Base-by-base conservation (phyloP, 2,329 filamentous ascomycete species). In the Parascedosporium putredinis region DNA sequence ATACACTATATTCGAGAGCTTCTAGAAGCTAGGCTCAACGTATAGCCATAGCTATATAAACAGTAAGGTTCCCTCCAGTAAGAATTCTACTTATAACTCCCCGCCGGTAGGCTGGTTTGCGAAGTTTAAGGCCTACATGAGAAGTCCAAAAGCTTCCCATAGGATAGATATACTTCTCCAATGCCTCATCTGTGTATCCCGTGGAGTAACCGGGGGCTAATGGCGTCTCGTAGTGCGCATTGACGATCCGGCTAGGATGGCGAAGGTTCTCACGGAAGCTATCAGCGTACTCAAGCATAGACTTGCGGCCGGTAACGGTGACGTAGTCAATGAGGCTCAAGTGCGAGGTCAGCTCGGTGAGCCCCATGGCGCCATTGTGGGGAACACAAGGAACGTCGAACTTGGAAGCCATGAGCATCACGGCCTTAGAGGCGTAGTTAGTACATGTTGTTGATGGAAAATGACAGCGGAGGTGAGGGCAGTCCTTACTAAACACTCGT, bases 401-500 rank as follows among this genome's bases (percentile, higher is more conserved):
- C 46, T 55, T 54, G 20, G 50, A 42, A 6, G 45, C 50, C 51
- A 54, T 59, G 20, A 58, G 53, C 47, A 54, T 54, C 38, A 54
- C 52, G 23, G 52, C 52, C 52, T 53, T 24, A 31, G 27, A 31
- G 12, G n/a, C 8, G 22, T 5, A 47, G 36, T 40, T 40, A 40
- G 36, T n/a, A 7, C 27, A 6, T 31, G n/a, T n/a, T n/a, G n/a
- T n/a, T n/a, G n/a, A n/a, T n/a, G n/a, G n/a, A n/a, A 47, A 44
- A 22, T 8, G 18, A 45, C 20, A 16, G n/a, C n/a, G n/a, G n/a
- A n/a, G n/a, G n/a, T n/a, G n/a, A n/a, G n/a, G n/a, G n/a, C n/a
- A n/a, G n/a, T 36, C 31, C 50, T 38, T 46, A 50, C 49, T 45
- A 51, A 23, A 38, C 50, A 51, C 45, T 54, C 52, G 62, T 85